Conservation (phyloP, 768 basidiomycete genomes). For the Auricularia cornea region DNA sequence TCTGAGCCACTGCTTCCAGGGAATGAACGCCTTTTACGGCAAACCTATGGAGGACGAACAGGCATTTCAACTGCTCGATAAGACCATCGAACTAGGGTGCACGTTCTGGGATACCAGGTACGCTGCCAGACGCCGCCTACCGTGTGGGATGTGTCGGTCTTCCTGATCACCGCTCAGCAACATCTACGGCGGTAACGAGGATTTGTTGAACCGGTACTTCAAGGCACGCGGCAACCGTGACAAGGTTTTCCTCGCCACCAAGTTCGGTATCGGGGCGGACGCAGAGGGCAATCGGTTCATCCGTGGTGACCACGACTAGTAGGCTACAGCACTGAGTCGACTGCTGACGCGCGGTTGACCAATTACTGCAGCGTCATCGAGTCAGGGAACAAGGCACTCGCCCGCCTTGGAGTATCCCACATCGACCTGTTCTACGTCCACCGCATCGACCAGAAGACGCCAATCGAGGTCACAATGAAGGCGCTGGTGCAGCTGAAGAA, state of each 20-base stretch:
- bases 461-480: conserved; percentile 14
- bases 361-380: neutral
- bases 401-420: conserved; percentile 9
- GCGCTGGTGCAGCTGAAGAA: conserved; percentile 14
- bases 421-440: conserved; percentile 14
- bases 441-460: conserved; percentile 14
- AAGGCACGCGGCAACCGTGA: conserved; percentile 2
- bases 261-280: conserved; percentile 6
- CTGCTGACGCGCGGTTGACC: neutral
- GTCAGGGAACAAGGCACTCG: conserved; percentile 5
- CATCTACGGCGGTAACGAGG: neutral
- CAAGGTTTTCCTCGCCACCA: conserved; percentile 15
- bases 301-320: neutral
- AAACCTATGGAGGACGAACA: neutral
- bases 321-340: neutral
- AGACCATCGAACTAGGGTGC: neutral
- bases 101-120: neutral
- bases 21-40: neutral
- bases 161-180: neutral
- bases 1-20: no score
- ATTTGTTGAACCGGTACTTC: neutral
- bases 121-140: neutral
- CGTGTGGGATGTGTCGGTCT: neutral
- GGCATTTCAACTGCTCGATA: neutral
- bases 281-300: neutral